Base-by-base conservation (phyloP, 2,329 filamentous ascomycete genomes). In the Exophiala viscosa region DNA sequence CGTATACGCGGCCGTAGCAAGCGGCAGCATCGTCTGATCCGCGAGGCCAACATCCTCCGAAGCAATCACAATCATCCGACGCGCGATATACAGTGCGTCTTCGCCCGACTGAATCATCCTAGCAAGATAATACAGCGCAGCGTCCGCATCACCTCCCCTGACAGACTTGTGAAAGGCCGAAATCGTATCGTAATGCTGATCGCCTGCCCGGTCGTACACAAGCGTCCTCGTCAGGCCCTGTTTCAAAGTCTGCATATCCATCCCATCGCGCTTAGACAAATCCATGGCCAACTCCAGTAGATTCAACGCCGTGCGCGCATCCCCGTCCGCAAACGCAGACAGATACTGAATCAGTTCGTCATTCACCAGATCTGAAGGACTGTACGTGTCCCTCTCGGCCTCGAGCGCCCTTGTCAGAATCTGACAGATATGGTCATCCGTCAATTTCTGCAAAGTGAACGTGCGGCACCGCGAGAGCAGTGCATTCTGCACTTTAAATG, bases 111-210 rank as follows among this genome's bases (percentile, higher is more conserved):
- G 87, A 4, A 99, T 82, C 93, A 99, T 99, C 33, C 93, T 86
- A 0, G 88, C 89, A 1, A 99, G 82, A 69, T 97, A 99, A 74
- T 97, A 99, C 1, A 99, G 79, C 0, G 92, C 81, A 0, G 92
- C 93, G 68, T 97, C 88, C 0, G 92, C 71, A 65, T 96, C 86
- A 50, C 84, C 87, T 36, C 93, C 93, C 41, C 93, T 87, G 8
- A 97, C 85, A 2, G 90, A 90, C 66, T 99, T 99, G 78, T 97
- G 93, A 64, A 97, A 93, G 28, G 93, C 93, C 1, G 89, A 95
- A 65, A 99, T 97, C 48, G 88, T 93, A 67, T 99, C 92, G 74
- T 97, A 99, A 72, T 97, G 93, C 68, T 96, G 90, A 70, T 99
- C 93, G 47, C 93, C 92, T 0, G 88, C 88, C 49, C 93, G 84